Base-by-base conservation (phyloP, 2,329 filamentous ascomycete species). In the Aspergillus bombycis region DNA sequence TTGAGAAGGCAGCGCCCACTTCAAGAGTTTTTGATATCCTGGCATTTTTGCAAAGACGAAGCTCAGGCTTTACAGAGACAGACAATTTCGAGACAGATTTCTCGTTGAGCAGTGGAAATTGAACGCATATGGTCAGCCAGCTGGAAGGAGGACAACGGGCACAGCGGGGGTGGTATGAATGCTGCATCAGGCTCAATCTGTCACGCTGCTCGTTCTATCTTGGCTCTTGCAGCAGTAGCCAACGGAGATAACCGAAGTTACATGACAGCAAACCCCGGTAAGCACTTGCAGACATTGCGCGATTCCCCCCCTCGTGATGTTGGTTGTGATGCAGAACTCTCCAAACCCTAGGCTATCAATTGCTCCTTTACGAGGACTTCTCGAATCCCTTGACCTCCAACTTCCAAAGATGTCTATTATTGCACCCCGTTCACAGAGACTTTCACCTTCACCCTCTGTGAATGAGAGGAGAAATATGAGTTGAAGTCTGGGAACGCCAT, bases 401-500 rank as follows among this genome's bases (percentile, higher is more conserved):
- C 26, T 53, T 53, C 16, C 16, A 53, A 28, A 53, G 26, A 53
- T 53, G 50, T 53, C 50, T 26, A 26, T 26, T 19, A 7, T 21
- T 53, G 23, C 50, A 53, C 50, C 50, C n/a, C 50, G 32, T 53
- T 53, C 26, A 32, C 50, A 53, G 50, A 53, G 26, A 53, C 26
- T 53, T 21, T 28, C 50, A 53, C 26, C 10, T 21, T 53, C 26
- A 53, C 50, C 26, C n/a, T 53, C 23, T 11, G 26, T 53, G 50
- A 21, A 53, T 53, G 50, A 53, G 50, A 53, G 28, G 50, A 28
- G 50, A 53, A 53, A 53, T 53, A 53, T 53, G 50, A 53, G 50
- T 26, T 28, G 32, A 53, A 21, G 10, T 53, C 50, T 8, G 50
- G 26, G 4, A 53, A 30, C 50, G 32, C 50, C n/a, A 53, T 53